These are phyloP conservation scores for Evernia prunastri DNA, from an alignment of 495 filamentous ascomycete species.

Conservation along the genomic window DNA sequence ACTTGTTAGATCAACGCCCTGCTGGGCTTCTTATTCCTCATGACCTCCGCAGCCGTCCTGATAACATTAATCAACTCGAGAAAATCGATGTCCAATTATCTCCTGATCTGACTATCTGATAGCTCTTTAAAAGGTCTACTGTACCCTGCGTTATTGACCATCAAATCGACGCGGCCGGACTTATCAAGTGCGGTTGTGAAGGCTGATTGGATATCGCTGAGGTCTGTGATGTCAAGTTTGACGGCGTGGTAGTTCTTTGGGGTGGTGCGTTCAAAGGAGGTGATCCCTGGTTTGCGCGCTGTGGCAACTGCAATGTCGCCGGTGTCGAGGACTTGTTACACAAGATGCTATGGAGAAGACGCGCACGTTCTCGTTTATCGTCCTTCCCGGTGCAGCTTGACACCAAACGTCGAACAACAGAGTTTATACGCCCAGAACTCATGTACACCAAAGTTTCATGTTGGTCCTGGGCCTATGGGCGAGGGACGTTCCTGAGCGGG, in stretches of 20 bases:
- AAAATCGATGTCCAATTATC: constrained; percentile 26
- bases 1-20: constrained; percentile 42
- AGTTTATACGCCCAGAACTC: too few relatives aligned
- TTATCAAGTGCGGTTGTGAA: constrained; percentile 26
- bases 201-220: constrained; percentile 26
- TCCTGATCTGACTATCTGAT: constrained; percentile 18
- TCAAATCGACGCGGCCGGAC: constrained; percentile 34
- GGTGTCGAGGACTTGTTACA: constrained; percentile 30
- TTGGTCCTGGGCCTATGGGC: too few relatives aligned
- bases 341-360: too few relatives aligned
- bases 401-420: too few relatives aligned
- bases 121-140: constrained; percentile 22
- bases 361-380: too few relatives aligned
- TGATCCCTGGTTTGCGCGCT: constrained; percentile 29
- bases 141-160: constrained; percentile 39
- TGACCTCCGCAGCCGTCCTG: constrained; percentile 36
- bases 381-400: too few relatives aligned
- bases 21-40: constrained; percentile 34
- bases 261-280: constrained; percentile 22
- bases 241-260: constrained; percentile 22
- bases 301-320: constrained; percentile 39
- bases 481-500: too few relatives aligned
- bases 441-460: too few relatives aligned
- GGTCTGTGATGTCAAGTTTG: constrained; percentile 30
- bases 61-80: constrained; percentile 32